A percentile compares a stretch with the other conserved stretches of the same genome.
phyloP scores from a whole-genome alignment of 257 asterid genomes.

The Misopates orontium region DNA sequence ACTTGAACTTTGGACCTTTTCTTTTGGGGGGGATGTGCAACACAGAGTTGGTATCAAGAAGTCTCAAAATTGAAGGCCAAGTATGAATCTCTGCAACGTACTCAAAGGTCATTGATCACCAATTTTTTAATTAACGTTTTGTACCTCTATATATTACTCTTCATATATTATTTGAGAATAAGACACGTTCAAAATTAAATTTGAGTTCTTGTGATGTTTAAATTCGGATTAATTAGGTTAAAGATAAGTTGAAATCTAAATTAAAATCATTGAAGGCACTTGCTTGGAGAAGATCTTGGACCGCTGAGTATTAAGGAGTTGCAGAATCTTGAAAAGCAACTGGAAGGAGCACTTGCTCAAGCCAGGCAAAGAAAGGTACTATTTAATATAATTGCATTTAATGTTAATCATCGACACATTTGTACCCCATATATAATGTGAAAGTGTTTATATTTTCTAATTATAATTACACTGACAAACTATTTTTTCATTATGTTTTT shows the following conservation, averaged over 20 bases:
- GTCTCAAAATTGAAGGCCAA: conserved; percentile 75
- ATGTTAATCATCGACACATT: too few species aligned
- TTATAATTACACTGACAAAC: too few species aligned
- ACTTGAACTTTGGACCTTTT: background rate
- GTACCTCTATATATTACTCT: too few species aligned
- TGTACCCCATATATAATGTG: too few species aligned
- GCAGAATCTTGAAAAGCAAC: conserved; percentile 89
- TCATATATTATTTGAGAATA: too few species aligned
- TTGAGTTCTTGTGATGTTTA: background rate
- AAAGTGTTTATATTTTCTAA: too few species aligned
- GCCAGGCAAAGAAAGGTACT: conserved; percentile 91
- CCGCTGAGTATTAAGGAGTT: conserved; percentile 76
- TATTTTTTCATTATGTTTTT: too few species aligned
- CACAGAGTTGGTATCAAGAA: conserved; percentile 89
- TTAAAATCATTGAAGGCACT: conserved; percentile 49
- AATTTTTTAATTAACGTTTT: too few species aligned
- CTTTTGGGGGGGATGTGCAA: conserved; percentile 4
- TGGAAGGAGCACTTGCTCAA: conserved; percentile 84
- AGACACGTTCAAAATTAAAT: too few species aligned
- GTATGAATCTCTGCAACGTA: conserved; percentile 81
- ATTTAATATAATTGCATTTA: too few species aligned
- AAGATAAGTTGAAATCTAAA: background rate
- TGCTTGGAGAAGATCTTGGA: conserved; percentile 95
- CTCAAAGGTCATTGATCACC: conserved; percentile 59
- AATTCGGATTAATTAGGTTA: background rate